Base-by-base conservation (phyloP, 2,329 filamentous ascomycete genomes). In the Diatrype stigma region DNA sequence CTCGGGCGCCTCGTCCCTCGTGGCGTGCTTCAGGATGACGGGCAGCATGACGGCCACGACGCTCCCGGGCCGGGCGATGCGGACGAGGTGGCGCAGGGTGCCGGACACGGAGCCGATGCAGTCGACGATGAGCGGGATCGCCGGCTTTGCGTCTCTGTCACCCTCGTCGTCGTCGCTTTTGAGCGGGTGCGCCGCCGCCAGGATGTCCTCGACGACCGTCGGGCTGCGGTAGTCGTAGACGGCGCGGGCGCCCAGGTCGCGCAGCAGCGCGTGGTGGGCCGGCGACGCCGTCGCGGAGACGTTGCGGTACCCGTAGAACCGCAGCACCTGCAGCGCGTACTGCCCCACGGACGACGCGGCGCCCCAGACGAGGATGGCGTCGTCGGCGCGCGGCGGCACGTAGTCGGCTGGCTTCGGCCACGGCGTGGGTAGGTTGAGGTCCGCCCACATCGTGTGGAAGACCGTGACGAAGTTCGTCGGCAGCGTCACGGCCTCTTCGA, bases 1-100 rank as follows among this genome's bases (percentile, higher is more conserved):
- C 54, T 76, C 70, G 0, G 82, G 81, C 51, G 64, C 68, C 17
- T 73, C 66, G 1, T 67, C 69, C 4, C 73, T 69, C 0, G 69
- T 74, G 0, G 81, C 74, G 53, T 84, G 77, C 42, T 66, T 72
- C 42, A 82, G 56, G 51, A 86, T 80, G 16, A 85, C 75, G 0
- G 83, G 83, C 6, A 87, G 64, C 66, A 86, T 73, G 16, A 85
- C 66, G 0, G 81, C 83, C 0, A 86, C 79, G 22, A 66, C 79
- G 3, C 72, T 66, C 0, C 79, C 79, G 1, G 48, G 62, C 51
- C 72, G 65, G 0, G 78, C 80, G 22, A 86, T 67, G 55, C 72
- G 72, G 5, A 73, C 70, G 32, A 86, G 66, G 2, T 76, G 79
- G 30, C 59, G 58, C 6, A 84, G 56, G 6, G 74, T 76, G 0